These are phyloP conservation scores for Mortierella sp. DNA, from an alignment of 371 early-diverging fungal genomes.

Conservation along the genomic window DNA sequence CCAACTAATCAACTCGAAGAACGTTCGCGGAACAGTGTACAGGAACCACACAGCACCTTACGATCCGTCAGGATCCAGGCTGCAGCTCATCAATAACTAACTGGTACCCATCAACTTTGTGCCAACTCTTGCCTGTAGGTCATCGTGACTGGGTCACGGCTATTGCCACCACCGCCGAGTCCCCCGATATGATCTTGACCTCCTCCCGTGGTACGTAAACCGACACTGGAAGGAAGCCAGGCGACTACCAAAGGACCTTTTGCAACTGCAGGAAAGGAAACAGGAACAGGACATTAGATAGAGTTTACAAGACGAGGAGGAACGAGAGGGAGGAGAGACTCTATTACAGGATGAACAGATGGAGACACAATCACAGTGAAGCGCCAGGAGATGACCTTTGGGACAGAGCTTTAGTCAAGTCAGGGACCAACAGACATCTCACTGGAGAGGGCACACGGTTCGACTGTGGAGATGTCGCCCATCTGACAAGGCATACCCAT, in stretches of 20 bases:
- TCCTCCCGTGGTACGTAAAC: slow-evolving; percentile 87
- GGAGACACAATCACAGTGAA: not conserved
- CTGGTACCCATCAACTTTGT: not conserved
- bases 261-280: not conserved
- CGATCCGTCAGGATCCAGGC: not conserved
- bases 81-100: not conserved
- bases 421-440: not conserved
- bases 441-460: not conserved
- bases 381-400: not conserved
- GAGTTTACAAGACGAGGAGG: not conserved
- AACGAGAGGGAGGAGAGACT: not conserved
- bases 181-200: slow-evolving; percentile 92
- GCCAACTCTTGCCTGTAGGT: slow-evolving; percentile 61
- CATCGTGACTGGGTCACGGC: slow-evolving; percentile 92
- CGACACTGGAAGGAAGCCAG: not conserved
- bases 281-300: not conserved
- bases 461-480: slow-evolving; percentile 1
- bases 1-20: not conserved
- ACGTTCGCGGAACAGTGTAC: not conserved
- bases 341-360: not conserved
- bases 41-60: not conserved
- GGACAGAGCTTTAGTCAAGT: not conserved
- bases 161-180: slow-evolving; percentile 93
- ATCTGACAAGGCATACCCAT: not conserved
- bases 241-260: not conserved